A percentile compares a stretch with the other conserved stretches of the same genome.
phyloP scores from a whole-genome alignment of 208 protist genomes.

The Acanthamoeba triangularis region DNA sequence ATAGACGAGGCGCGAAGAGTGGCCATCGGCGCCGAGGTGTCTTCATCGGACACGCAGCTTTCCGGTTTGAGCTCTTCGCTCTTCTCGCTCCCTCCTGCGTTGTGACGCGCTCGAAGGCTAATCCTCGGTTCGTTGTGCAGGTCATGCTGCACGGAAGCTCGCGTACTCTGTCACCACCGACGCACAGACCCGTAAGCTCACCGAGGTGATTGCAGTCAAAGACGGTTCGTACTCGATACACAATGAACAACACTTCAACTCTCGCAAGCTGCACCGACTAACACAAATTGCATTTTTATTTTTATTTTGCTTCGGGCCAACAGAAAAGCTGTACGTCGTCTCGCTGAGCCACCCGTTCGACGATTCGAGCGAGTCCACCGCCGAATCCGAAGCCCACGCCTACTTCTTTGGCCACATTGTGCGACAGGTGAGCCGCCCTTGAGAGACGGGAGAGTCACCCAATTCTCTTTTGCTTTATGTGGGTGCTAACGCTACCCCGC shows the following conservation, averaged over 20 bases:
- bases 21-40: conserved; percentile 21
- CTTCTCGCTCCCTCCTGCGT: too few species aligned
- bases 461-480: background rate
- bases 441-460: too few species aligned
- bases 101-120: background rate
- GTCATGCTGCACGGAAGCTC: conserved; percentile 9
- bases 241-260: background rate
- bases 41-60: background rate
- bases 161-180: background rate
- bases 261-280: background rate
- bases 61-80: background rate
- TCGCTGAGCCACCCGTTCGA: background rate
- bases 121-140: background rate
- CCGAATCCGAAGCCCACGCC: background rate
- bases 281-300: too few species aligned
- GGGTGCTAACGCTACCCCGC: too few species aligned
- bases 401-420: conserved; percentile 32
- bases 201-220: conserved; percentile 6
- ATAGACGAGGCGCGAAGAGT: background rate
- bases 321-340: conserved; percentile 8
- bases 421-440: background rate
- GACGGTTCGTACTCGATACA: background rate
- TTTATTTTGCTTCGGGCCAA: background rate
- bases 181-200: background rate
- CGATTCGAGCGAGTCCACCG: background rate